Conservation (phyloP, 257 asterid species). For the Solanum appendiculatum region DNA sequence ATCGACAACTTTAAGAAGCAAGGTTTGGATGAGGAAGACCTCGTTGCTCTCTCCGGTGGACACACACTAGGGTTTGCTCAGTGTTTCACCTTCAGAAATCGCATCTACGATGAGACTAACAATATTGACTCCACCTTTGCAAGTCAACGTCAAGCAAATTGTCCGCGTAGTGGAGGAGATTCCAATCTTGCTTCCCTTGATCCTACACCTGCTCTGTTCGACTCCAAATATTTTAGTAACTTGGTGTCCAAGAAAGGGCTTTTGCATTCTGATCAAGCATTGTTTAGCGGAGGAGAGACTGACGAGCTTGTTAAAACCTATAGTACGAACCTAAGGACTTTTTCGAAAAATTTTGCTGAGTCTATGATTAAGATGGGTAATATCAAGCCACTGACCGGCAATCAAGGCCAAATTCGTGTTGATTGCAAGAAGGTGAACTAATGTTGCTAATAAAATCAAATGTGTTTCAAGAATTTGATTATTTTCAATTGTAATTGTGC, state of each 20-base stretch:
- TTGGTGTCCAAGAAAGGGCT: neutral
- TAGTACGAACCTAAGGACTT: neutral
- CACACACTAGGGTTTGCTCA: neutral
- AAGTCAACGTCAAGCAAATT: neutral
- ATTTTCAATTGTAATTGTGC: too few species aligned
- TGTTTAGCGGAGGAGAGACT: neutral
- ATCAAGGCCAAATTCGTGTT: neutral
- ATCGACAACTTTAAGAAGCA: conserved; percentile 16
- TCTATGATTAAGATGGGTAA: conserved; percentile 9
- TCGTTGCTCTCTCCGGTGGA: neutral
- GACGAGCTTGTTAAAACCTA: neutral
- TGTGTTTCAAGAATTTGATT: too few species aligned
- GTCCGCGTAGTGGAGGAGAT: neutral
- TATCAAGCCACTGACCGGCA: neutral
- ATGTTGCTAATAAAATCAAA: neutral
- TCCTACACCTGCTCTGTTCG: neutral
- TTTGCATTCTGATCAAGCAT: neutral
- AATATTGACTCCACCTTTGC: neutral
- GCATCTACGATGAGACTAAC: neutral
- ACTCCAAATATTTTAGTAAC: neutral
- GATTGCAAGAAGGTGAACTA: conserved; percentile 9
- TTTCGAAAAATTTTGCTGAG: neutral
- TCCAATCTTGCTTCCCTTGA: neutral
- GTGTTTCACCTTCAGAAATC: neutral
- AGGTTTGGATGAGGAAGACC: conserved; percentile 14